phyloP scores from a whole-genome alignment of 805 yeast species.

The Saccharomycopsis amapae region DNA sequence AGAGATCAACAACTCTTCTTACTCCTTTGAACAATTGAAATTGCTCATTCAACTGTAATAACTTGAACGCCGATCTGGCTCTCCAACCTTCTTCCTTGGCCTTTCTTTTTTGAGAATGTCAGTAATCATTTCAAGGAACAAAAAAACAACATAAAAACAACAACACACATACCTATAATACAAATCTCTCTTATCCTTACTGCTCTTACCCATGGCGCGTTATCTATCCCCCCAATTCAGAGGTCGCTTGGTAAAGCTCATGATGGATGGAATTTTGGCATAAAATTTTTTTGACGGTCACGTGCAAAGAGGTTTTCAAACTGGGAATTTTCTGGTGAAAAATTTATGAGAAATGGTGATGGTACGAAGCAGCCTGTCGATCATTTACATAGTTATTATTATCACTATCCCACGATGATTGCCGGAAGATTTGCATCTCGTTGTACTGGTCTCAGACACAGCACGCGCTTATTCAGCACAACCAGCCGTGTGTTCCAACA shows the following conservation, averaged over 20 bases:
- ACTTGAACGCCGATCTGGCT: constrained; percentile 93
- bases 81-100: constrained; percentile 99
- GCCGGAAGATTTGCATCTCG: not conserved
- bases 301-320: too few species aligned
- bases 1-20: constrained; percentile 83
- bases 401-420: too few species aligned
- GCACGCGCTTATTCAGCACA: not conserved
- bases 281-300: too few species aligned
- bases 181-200: constrained; percentile 90
- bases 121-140: not conserved
- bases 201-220: constrained; percentile 97
- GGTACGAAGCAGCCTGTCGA: too few species aligned
- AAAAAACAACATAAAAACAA: not conserved
- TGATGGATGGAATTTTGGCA: too few species aligned
- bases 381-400: too few species aligned
- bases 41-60: constrained; percentile 84
- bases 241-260: too few species aligned
- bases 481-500: not conserved
- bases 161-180: constrained; percentile 52
- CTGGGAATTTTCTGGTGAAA: too few species aligned
- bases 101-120: constrained; percentile 39
- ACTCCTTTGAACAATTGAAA: constrained; percentile 70
- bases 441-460: too few species aligned
- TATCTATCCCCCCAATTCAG: too few species aligned
- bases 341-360: too few species aligned